These are phyloP conservation scores for Tricholoma furcatifolium DNA, from an alignment of 768 basidiomycete species.

Conservation along the genomic window DNA sequence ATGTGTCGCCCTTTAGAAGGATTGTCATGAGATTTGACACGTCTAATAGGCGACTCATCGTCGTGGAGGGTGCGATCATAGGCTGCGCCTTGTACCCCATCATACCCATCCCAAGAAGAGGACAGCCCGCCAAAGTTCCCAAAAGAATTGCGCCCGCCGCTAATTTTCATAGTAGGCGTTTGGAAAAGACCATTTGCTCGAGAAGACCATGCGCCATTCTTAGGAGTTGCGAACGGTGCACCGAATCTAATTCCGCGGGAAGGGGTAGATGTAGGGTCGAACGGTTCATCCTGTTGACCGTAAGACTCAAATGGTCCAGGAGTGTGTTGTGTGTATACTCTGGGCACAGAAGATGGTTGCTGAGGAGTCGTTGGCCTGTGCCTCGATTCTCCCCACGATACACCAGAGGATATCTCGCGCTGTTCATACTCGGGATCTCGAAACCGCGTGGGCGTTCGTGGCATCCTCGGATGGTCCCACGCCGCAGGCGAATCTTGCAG, in stretches of 20 bases:
- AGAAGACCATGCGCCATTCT: conserved; percentile 46
- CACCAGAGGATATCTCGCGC: conserved; percentile 30
- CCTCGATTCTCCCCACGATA: conserved; percentile 47
- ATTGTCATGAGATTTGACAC: conserved; percentile 32
- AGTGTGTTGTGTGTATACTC: conserved; percentile 35
- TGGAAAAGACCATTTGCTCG: conserved; percentile 47
- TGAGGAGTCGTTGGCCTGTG: conserved; percentile 58
- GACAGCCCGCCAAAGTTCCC: conserved; percentile 28
- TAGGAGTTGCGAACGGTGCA: conserved; percentile 61
- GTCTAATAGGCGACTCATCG: conserved; percentile 58
- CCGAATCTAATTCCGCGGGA: conserved; percentile 73
- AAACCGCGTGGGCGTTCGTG: conserved; percentile 50
- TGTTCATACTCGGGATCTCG: conserved; percentile 21
- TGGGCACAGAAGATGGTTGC: conserved; percentile 33
- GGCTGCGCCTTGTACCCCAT: conserved; percentile 21
- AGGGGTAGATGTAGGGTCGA: conserved; percentile 79
- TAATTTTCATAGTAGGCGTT: conserved; percentile 50
- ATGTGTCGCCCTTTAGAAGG: conserved; percentile 30
- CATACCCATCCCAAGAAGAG: conserved; percentile 25
- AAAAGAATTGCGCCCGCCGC: conserved; percentile 27
- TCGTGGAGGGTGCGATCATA: conserved; percentile 27
- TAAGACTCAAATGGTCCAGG: conserved; percentile 35
- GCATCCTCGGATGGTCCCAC: conserved; percentile 43
- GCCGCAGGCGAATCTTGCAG: conserved; percentile 56
- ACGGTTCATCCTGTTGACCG: conserved; percentile 49